Base-by-base conservation (phyloP, 768 basidiomycete genomes). In the Exidia glandulosa region DNA sequence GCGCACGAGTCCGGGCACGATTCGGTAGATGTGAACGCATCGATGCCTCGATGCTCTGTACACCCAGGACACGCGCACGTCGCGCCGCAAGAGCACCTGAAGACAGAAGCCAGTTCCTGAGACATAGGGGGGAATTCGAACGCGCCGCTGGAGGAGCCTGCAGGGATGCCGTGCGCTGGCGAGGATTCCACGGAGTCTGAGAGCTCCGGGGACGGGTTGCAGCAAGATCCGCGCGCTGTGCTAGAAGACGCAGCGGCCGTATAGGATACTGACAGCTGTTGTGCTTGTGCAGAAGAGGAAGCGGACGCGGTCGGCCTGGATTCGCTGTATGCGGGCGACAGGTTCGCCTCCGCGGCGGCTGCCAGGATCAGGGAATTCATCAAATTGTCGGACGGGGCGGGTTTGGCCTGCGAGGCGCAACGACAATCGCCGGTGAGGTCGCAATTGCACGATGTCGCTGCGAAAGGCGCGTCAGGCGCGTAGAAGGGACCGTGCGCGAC, bases 1-100 rank as follows among this genome's bases (percentile, higher is more conserved):
- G 59, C n/a, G 47, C 61, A 62, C 32, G 61, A 57, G 27, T 54
- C 56, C 27, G 61, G 61, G 34, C 61, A 62, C 23, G 32, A 56
- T 54, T 62, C 66, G 57, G 75, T 75, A 64, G 70, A 66, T 3
- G 80, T 74, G 59, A 79, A 69, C 0, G 81, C 75, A 47, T 76
- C 75, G 19, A 70, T 60, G 1, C 82, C 81, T n/a, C 86, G 83
- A 66, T 90, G 88, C 64, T 86, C 77, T 10, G 80, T 68, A 66
- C 88, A 90, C 33, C 87, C 87, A 0, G 87, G 87, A 70, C 88
- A 90, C 14, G 77, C 77, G 66, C 88, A 90, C 41, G 73, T 72
- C 47, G 81, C 69, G 32, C 87, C 87, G 66, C 88, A 89, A 7
- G 83, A 86, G 67, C 88, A 90, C 2, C 84, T 13, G 67, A 60